Conservation (phyloP, 805 yeast species). For the Saturnispora zaruensis region DNA sequence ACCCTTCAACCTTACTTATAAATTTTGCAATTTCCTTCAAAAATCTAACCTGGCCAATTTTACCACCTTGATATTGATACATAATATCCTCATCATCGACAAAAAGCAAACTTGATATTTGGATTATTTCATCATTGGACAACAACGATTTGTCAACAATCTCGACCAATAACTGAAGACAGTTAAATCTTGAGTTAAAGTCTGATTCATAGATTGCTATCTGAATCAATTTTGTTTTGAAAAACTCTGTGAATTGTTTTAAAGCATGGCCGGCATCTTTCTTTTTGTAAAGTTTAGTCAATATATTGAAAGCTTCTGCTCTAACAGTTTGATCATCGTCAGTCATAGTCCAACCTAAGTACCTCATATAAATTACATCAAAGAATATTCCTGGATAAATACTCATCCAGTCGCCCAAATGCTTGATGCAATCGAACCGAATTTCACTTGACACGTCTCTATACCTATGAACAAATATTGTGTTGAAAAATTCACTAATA, state of each 20-base stretch:
- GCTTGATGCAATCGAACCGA: conserved; percentile 57
- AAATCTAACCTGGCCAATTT: conserved; percentile 22
- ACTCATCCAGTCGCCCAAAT: conserved; percentile 66
- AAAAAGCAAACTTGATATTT: conserved; percentile 34
- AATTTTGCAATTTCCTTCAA: conserved; percentile 47
- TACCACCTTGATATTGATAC: conserved; percentile 20
- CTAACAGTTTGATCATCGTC: conserved; percentile 58
- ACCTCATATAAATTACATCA: conserved; percentile 61
- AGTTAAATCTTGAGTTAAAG: conserved; percentile 40
- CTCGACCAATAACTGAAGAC: conserved; percentile 46
- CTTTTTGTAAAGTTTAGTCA: conserved; percentile 40
- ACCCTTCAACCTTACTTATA: conserved; percentile 36
- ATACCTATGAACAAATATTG: conserved; percentile 66
- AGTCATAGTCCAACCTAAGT: conserved; percentile 79
- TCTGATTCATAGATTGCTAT: conserved; percentile 54
- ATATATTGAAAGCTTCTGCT: conserved; percentile 49
- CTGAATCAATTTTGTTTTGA: conserved; percentile 54
- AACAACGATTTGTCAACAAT: conserved; percentile 54
- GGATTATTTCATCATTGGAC: conserved; percentile 46
- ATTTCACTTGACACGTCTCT: conserved; percentile 70
- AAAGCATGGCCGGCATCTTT: conserved; percentile 49
- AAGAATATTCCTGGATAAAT: conserved; percentile 61
- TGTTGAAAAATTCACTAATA: conserved; percentile 55
- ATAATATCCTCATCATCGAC: conserved; percentile 23
- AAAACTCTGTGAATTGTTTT: conserved; percentile 70